Evolutionary conservation across 1,139 yeast species (phyloP).

Genomic region (Kluyveromyces sp.): DNA sequence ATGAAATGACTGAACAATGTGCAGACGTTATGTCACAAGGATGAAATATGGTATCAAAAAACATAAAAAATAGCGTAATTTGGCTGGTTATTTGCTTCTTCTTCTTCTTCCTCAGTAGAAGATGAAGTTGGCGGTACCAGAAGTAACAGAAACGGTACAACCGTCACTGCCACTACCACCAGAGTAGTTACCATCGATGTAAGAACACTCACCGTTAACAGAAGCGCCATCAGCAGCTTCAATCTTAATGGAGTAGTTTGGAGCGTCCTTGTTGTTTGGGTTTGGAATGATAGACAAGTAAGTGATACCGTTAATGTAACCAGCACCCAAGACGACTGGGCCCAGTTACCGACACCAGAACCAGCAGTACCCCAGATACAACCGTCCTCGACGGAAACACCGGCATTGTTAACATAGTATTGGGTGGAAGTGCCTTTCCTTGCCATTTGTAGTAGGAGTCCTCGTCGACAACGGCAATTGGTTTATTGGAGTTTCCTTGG

Average conservation of each 20-base stretch:
- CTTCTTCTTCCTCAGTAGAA: conserved; percentile 20
- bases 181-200: conserved; percentile 68
- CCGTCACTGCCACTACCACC: conserved; percentile 64
- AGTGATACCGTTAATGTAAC: conserved; percentile 67
- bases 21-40: neutral
- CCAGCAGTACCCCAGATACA: conserved; percentile 86
- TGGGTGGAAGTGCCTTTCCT: conserved; percentile 86
- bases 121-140: conserved; percentile 58
- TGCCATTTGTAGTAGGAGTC: conserved; percentile 72
- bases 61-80: too few relatives aligned
- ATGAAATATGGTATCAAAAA: neutral
- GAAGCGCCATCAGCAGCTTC: conserved; percentile 60
- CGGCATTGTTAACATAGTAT: conserved; percentile 95
- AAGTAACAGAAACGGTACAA: conserved; percentile 86
- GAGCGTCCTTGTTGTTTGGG: conserved; percentile 73
- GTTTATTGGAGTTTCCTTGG: conserved; percentile 54
- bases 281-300: conserved; percentile 92
- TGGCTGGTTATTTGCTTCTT: neutral
- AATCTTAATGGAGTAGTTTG: conserved; percentile 82
- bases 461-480: conserved; percentile 74
- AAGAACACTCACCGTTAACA: conserved; percentile 70
- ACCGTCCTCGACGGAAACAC: conserved; percentile 81
- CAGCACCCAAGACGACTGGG: conserved; percentile 92
- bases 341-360: conserved; percentile 92
- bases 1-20: too few relatives aligned